These are phyloP conservation scores for Dendrobium catenatum DNA, from an alignment of 106 monocot genomes.

Conservation along the genomic window DNA sequence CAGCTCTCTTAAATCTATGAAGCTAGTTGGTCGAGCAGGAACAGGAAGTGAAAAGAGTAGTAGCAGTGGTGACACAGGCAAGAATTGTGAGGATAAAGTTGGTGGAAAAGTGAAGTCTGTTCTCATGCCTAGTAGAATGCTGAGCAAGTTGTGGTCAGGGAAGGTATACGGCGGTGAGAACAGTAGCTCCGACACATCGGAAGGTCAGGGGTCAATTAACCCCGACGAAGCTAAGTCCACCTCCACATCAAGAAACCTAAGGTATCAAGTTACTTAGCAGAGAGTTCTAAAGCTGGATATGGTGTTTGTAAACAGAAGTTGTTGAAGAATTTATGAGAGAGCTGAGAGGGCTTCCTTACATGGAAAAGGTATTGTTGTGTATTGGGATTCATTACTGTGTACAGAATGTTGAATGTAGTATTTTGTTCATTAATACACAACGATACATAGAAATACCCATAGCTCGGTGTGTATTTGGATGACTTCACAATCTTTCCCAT, in stretches of 20 bases:
- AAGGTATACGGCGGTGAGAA: conserved; percentile 39
- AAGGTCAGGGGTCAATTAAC: conserved; percentile 30
- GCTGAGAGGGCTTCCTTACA: neutral
- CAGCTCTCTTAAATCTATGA: neutral
- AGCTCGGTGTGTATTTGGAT: neutral
- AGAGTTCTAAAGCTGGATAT: neutral
- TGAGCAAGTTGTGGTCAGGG: conserved; percentile 53
- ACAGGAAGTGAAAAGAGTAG: neutral
- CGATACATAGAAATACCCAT: neutral
- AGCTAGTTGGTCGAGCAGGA: neutral
- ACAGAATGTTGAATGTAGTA: neutral
- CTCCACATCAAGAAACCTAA: conserved; percentile 27
- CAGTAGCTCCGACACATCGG: conserved; percentile 55
- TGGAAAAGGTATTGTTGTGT: neutral
- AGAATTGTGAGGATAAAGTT: conserved; percentile 12
- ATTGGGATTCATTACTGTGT: conserved; percentile 2
- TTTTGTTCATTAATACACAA: neutral
- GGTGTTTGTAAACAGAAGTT: neutral
- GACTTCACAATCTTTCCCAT: neutral
- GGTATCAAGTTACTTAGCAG: conserved; percentile 15
- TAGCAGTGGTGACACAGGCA: neutral
- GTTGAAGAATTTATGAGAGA: neutral
- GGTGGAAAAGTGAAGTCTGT: conserved; percentile 27
- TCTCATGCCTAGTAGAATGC: conserved; percentile 46
- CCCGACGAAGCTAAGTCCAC: conserved; percentile 49